Conservation (phyloP, 2,329 filamentous ascomycete species). For the Colletotrichum cuscutae region DNA sequence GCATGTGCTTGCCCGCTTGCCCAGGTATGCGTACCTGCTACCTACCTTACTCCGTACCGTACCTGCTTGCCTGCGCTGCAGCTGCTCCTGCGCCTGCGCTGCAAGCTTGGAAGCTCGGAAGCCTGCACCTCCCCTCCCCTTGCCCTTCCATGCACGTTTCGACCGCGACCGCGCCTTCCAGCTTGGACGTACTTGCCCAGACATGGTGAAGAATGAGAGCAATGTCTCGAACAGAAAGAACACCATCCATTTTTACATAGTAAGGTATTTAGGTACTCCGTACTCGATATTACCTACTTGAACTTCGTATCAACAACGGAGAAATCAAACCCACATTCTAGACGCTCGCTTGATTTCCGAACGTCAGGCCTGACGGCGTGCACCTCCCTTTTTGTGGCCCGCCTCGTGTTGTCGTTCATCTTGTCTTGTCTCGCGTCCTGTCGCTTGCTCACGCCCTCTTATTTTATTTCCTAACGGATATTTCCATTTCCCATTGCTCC, state of each 20-base stretch:
- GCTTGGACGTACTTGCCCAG: neutral
- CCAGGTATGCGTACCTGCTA: neutral
- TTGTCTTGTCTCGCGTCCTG: conserved; percentile 23
- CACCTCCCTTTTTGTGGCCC: neutral
- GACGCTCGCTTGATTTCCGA: neutral
- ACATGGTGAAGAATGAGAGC: conserved; percentile 18
- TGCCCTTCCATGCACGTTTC: conserved; percentile 15
- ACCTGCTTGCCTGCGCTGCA: neutral
- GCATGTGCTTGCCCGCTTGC: neutral
- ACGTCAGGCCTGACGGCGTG: neutral
- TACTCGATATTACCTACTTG: neutral
- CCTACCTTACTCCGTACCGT: neutral
- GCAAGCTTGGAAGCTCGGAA: neutral
- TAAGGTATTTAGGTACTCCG: neutral
- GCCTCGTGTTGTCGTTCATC: conserved; percentile 4
- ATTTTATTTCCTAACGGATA: conserved; percentile 1
- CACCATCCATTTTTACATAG: neutral
- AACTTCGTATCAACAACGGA: neutral
- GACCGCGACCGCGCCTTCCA: neutral
- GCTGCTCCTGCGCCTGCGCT: neutral
- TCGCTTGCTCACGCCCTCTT: neutral
- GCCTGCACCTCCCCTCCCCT: conserved; percentile 3
- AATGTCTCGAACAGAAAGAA: neutral
- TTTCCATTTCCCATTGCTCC: conserved; percentile 22
- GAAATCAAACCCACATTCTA: neutral